Conservation (phyloP, 2,329 filamentous ascomycete genomes). For the Ophiostoma populinum region DNA sequence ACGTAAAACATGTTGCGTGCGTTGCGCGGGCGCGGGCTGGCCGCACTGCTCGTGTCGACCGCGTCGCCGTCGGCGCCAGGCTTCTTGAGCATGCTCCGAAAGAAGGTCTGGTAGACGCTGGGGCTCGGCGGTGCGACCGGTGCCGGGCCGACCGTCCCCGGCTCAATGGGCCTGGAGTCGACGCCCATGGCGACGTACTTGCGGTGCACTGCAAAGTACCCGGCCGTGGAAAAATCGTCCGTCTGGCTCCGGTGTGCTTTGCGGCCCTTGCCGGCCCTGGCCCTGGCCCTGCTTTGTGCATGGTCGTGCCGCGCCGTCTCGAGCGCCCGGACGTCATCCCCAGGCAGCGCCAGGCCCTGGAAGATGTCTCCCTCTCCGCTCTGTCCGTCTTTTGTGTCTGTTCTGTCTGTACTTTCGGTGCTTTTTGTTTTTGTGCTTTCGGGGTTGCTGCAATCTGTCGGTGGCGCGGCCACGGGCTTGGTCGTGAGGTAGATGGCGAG, state of each 20-base stretch:
- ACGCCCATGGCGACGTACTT: conserved; percentile 85
- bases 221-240: conserved; percentile 58
- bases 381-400: too few species aligned
- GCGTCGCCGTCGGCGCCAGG: conserved; percentile 28
- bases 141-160: conserved; percentile 51
- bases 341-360: conserved; percentile 29
- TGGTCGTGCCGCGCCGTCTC: conserved; percentile 19
- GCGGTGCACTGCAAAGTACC: conserved; percentile 88
- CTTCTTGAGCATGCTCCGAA: conserved; percentile 84
- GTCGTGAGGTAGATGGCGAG: conserved; percentile 38
- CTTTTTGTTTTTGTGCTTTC: neutral
- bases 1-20: conserved; percentile 88
- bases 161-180: conserved; percentile 82
- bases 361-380: conserved; percentile 2
- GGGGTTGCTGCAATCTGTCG: too few species aligned
- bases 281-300: conserved; percentile 20
- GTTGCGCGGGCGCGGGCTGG: conserved; percentile 38
- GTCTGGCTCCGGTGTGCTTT: conserved; percentile 34
- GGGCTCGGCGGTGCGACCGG: conserved; percentile 66
- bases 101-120: conserved; percentile 97
- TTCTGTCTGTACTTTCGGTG: conserved; percentile 16
- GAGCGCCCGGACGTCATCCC: conserved; percentile 48
- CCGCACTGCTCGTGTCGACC: conserved; percentile 28
- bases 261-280: conserved; percentile 19
- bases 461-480: too few species aligned